Evolutionary conservation across 345 rosid species (phyloP).

Genomic region (Gossypium longicalyx): DNA sequence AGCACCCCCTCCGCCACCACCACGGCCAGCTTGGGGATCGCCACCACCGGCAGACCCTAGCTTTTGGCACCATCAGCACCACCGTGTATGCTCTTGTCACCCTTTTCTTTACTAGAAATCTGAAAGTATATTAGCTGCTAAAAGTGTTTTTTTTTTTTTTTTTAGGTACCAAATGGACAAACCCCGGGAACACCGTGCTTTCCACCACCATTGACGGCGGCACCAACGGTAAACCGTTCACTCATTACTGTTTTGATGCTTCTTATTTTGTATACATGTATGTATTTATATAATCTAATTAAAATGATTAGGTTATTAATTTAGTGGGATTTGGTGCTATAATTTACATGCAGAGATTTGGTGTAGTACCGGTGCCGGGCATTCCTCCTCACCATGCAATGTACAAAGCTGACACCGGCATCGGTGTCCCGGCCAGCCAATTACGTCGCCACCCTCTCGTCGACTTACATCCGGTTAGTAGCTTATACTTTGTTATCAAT

Average conservation of each 20-base stretch:
- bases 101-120: neutral
- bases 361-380: constrained; percentile 44
- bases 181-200: constrained; percentile 54
- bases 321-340: neutral
- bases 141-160: neutral
- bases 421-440: constrained; percentile 36
- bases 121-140: neutral
- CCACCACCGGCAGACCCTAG: constrained; percentile 33
- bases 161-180: constrained; percentile 44
- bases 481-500: neutral
- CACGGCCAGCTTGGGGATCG: constrained; percentile 39
- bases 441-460: constrained; percentile 37
- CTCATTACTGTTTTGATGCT: constrained; percentile 16
- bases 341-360: constrained; percentile 39
- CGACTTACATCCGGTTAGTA: constrained; percentile 65
- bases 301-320: neutral
- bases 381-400: constrained; percentile 38
- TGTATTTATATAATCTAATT: neutral
- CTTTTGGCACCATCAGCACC: constrained; percentile 51
- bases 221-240: constrained; percentile 43
- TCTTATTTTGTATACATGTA: neutral
- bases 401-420: constrained; percentile 44
- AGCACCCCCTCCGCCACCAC: constrained; percentile 35
- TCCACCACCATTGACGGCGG: constrained; percentile 34
- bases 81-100: constrained; percentile 27